A percentile compares a stretch with the other conserved stretches of the same genome.
These are phyloP conservation scores for Colletotrichum destructivum DNA, from an alignment of 2,329 filamentous ascomycete genomes.

Conservation along the genomic window DNA sequence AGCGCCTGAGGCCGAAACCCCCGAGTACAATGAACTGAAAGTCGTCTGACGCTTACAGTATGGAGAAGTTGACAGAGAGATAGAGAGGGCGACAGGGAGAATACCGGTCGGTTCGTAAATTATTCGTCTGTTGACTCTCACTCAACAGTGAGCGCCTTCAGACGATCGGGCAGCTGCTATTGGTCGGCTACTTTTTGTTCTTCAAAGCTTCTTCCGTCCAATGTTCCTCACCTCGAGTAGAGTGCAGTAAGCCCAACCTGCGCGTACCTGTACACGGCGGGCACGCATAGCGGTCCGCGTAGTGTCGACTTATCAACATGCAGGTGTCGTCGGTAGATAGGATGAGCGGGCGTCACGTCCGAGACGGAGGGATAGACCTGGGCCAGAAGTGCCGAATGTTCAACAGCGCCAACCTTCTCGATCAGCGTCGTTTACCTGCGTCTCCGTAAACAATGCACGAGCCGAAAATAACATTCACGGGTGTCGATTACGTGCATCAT, in stretches of 20 bases:
- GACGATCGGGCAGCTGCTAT: constrained; percentile 23
- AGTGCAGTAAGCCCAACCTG: no score
- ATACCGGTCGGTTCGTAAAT: background rate
- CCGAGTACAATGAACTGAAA: background rate
- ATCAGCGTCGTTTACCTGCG: background rate
- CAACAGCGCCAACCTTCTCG: constrained; percentile 6
- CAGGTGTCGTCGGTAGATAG: background rate
- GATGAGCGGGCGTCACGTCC: background rate
- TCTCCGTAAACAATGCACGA: background rate
- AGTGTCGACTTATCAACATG: background rate
- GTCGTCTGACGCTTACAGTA: background rate
- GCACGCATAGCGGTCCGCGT: constrained; percentile 2
- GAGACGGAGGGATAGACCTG: background rate
- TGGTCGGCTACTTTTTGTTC: constrained; percentile 12
- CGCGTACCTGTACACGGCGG: background rate
- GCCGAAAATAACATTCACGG: constrained; percentile 14
- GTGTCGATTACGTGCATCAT: constrained; percentile 34
- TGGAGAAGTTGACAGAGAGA: background rate
- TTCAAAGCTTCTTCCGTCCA: constrained; percentile 19
- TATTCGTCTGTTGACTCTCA: constrained; percentile 18
- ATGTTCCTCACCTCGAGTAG: constrained; percentile 12
- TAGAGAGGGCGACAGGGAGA: background rate
- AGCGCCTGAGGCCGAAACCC: background rate
- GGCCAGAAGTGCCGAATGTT: background rate
- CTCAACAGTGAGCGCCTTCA: background rate